Conservation (phyloP, 78 protist genomes). For the Dictyostelium brefeldianum region DNA sequence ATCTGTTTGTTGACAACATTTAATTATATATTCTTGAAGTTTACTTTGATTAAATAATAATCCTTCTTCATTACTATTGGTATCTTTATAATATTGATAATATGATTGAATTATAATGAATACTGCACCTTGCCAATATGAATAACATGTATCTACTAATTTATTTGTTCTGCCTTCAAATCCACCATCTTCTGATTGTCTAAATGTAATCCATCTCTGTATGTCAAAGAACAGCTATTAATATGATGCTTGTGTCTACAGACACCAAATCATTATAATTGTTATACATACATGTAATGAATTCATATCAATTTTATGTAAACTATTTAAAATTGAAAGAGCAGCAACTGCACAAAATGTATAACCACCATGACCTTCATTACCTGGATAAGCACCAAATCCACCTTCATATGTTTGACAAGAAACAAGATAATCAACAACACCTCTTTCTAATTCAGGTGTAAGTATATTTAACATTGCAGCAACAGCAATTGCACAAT, state of each 20-base stretch:
- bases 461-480: conserved; percentile 38
- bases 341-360: conserved; percentile 98
- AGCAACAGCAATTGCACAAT: conserved; percentile 92
- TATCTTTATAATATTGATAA: background rate
- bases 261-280: background rate
- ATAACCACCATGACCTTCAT: conserved; percentile 99
- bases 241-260: conserved; percentile 1
- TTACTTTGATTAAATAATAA: conserved; percentile 73
- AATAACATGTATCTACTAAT: conserved; percentile 98
- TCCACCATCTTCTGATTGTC: conserved; percentile 97
- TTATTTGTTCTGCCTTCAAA: conserved; percentile 98
- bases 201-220: conserved; percentile 88
- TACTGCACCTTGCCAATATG: conserved; percentile 96
- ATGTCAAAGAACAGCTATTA: background rate
- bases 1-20: conserved; percentile 87
- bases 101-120: conserved; percentile 45
- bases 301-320: conserved; percentile 57
- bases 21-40: conserved; percentile 89
- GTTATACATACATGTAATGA: conserved; percentile 46
- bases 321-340: conserved; percentile 78
- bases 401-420: conserved; percentile 99
- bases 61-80: background rate
- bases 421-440: conserved; percentile 76
- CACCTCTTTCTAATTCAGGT: conserved; percentile 55
- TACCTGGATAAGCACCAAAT: conserved; percentile 91